Base-by-base conservation (phyloP, 2,329 filamentous ascomycete genomes). In the Anthostomella pinea region DNA sequence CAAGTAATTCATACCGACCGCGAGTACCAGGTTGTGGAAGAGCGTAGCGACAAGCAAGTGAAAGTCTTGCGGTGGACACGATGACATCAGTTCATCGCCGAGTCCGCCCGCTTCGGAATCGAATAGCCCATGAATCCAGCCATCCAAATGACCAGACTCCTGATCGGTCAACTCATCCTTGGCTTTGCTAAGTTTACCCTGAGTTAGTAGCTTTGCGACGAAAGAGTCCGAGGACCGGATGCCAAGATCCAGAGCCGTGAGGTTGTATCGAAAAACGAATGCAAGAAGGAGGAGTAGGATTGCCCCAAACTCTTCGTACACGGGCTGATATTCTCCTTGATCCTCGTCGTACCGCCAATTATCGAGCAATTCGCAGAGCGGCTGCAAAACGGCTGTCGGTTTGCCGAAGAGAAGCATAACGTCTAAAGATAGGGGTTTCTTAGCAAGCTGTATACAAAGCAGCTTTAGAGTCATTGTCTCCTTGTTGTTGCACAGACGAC, bases 291-390 rank as follows among this genome's bases (percentile, higher is more conserved):
- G 68, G 2, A 93, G 71, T 6, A 93, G 64, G 11, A 90, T 81
- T 0, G 84, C 80, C 1, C 86, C 85, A 48, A 91, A 93, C 51
- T 94, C 87, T 53, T 93, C 87, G 51, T 93, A 93, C 1, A 89
- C 80, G 0, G 86, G 86, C 56, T 91, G 87, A 51, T 88, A 88
- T 56, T 93, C 87, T 35, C 79, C 81, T 62, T 90, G 85, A 49
- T 91, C 86, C 43, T 89, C 85, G 24, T 91, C 87, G 51, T 90
- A 87, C 8, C 75, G 71, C 87, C 87, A 93, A 43, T 78, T 79
- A 50, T 93, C 86, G 9, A 94, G 69, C 8, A 91, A 68, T 15
- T 81, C 78, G 57, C 85, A 90, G 1, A 93, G 63, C 1, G 87
- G 87, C 31, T 80, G 77, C 3, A 93, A 64, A 8, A 93, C 75